These are phyloP conservation scores for Penicillium psychrosexuale DNA, from an alignment of 2,329 filamentous ascomycete genomes.

Conservation along the genomic window DNA sequence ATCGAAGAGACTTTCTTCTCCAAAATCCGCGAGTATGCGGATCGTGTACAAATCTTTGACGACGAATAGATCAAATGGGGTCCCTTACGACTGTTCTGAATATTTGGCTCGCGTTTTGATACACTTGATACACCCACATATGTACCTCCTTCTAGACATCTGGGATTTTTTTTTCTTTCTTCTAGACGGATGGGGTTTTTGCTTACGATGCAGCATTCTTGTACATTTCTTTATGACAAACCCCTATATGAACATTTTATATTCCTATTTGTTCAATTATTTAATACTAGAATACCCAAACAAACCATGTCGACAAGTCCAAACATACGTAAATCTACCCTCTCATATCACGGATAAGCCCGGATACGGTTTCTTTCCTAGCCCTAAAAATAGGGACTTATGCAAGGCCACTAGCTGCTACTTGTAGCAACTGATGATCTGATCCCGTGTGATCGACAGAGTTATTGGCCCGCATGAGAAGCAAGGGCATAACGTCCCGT, in stretches of 20 bases:
- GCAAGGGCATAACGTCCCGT: background rate
- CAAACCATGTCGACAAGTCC: background rate
- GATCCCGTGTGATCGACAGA: conserved; percentile 1
- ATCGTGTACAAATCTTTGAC: conserved; percentile 78
- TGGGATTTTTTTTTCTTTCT: background rate
- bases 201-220: background rate
- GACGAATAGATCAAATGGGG: conserved; percentile 43
- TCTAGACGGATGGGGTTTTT: conserved; percentile 2
- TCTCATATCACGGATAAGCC: background rate
- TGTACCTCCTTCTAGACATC: background rate
- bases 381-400: background rate
- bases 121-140: background rate
- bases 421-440: background rate
- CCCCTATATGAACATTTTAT: background rate
- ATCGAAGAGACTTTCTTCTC: conserved; percentile 77
- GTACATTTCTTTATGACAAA: background rate
- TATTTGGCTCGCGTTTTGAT: background rate
- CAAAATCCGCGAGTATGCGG: conserved; percentile 77
- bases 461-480: background rate
- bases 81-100: background rate
- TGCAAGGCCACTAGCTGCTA: background rate
- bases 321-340: background rate
- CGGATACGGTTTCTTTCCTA: background rate
- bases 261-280: background rate
- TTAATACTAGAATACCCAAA: background rate